Evolutionary conservation across 1,139 yeast genomes (phyloP), one percentile per base, ranked within the genome.

Genomic region (Meyerozyma guilliermondii): DNA sequence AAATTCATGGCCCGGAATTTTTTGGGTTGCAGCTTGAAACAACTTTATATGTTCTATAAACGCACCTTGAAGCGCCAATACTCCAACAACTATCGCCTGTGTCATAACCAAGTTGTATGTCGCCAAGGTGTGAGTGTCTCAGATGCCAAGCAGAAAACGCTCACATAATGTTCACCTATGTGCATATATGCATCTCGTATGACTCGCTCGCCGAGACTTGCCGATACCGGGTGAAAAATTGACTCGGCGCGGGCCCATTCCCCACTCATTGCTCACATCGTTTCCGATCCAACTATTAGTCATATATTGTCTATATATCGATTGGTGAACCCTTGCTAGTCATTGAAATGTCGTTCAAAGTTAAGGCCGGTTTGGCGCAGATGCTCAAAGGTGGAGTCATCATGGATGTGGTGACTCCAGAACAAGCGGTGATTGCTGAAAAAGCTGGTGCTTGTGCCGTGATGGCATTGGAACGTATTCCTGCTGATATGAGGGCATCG

Each of bases 401-500:
- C 48, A 71, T 71, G 77, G 77, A 71, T 79, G 94, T 66, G 38
- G 75, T 71, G 41, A 71, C 65, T 44, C 70, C 71, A 24, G 77
- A 71, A 50, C 77, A 71, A 52, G 78, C 78, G 20, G 44, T 49
- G 46, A 78, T 87, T 47, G 95, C 95, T 27, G 94, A 87, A 62
- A 73, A 68, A 46, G 92, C 95, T 2, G 95, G 95, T 48, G 95
- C 95, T 10, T 83, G 88, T 66, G 94, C 95, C 9, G 95, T 87
- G 31, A 87, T 86, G 95, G 95, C 95, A 3, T 72, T 87, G 52
- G 95, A 87, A 64, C 71, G 85, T 54, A 87, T 87, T 44, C 95
- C 95, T 18, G 91, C 95, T 13, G 95, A 87, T 58, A 86, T 87
- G 80, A 76, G 95, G 56, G 83, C 81, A 46, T 80, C 85, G 42